Evolutionary conservation across 176 grass and related monocot species (phyloP).

Genomic region (Aegilops tauschii): DNA sequence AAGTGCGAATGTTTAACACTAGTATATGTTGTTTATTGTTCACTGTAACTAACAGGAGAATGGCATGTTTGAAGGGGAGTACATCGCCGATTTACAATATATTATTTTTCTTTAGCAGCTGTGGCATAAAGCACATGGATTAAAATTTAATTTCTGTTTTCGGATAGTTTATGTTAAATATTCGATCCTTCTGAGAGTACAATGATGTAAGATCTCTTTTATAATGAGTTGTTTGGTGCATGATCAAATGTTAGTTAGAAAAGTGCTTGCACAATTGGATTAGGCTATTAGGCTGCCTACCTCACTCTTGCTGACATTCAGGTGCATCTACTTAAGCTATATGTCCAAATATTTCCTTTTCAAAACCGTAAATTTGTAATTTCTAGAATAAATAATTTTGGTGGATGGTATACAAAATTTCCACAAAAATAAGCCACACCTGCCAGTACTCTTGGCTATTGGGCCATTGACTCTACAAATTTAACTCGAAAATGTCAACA

Average conservation of each 20-base stretch:
- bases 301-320: not conserved
- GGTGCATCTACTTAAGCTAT: constrained; percentile 13
- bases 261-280: not conserved
- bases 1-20: not conserved
- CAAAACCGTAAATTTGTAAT: not conserved
- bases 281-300: constrained; percentile 28
- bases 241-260: not conserved
- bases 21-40: not conserved
- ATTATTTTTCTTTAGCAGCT: not conserved
- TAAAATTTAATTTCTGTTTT: not conserved
- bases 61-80: not conserved
- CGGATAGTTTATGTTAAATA: not conserved
- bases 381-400: not conserved
- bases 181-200: not conserved
- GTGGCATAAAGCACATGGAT: not conserved
- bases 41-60: not conserved
- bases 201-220: constrained; percentile 12
- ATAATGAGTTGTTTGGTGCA: constrained; percentile 8
- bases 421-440: not conserved
- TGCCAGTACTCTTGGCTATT: not conserved
- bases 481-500: not conserved
- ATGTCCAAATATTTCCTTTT: not conserved
- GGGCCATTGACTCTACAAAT: not conserved
- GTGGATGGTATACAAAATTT: not conserved
- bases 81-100: not conserved